Percentiles rank a stretch among this genome's conserved stretches.
Evolutionary conservation across 495 filamentous ascomycete genomes (phyloP).

Genomic region (Xylaria longipes): DNA sequence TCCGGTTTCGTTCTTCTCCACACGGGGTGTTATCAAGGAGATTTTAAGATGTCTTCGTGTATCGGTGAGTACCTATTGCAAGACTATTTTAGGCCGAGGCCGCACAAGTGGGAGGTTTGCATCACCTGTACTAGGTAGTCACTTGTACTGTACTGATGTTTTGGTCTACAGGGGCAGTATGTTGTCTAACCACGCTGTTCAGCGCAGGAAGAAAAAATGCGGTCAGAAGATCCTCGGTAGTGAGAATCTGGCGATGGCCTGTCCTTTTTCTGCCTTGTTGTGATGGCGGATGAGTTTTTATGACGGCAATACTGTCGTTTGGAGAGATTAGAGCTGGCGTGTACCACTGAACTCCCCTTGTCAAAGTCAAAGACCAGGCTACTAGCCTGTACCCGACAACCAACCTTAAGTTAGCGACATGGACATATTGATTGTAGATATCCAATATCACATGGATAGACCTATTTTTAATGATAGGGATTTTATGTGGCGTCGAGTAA

Average conservation of each 20-base stretch:
- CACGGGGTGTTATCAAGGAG: neutral
- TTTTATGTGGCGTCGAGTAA: neutral
- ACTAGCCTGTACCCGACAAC: neutral
- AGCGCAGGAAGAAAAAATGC: neutral
- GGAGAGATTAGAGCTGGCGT: neutral
- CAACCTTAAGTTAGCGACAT: neutral
- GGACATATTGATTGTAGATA: neutral
- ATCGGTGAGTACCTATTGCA: slow-evolving; percentile 9
- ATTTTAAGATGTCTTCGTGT: neutral
- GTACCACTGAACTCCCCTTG: neutral
- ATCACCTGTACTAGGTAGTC: neutral
- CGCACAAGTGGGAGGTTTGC: slow-evolving; percentile 1
- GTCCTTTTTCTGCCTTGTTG: neutral
- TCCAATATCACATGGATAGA: neutral
- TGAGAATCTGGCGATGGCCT: neutral
- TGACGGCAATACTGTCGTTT: neutral
- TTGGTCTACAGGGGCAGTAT: slow-evolving; percentile 2
- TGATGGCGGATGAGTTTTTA: neutral
- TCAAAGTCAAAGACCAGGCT: neutral
- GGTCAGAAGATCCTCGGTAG: neutral
- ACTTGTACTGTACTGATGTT: neutral
- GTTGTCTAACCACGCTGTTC: neutral
- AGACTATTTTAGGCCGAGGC: slow-evolving; percentile 1
- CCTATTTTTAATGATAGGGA: neutral
- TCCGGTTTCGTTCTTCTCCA: slow-evolving; percentile 6